Conservation (phyloP, 768 basidiomycete genomes). For the Pilatotrama ljubarskyi region DNA sequence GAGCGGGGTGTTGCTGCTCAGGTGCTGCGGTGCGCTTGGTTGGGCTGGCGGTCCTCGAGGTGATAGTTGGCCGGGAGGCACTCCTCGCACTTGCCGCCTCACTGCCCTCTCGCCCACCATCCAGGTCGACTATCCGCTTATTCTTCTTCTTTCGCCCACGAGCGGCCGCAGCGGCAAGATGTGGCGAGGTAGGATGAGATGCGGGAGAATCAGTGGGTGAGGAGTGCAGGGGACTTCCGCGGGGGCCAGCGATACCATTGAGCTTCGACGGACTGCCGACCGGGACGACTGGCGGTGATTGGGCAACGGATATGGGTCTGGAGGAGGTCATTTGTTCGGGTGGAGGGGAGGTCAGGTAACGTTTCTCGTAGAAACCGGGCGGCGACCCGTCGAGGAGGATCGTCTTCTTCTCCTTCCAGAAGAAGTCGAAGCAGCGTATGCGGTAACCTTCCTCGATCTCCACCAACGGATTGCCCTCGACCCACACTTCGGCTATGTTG, state of each 20-base stretch:
- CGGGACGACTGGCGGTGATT: conserved; percentile 62
- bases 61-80: conserved; percentile 21
- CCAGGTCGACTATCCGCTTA: conserved; percentile 80
- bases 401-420: conserved; percentile 79
- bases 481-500: conserved; percentile 76
- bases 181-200: conserved; percentile 47
- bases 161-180: conserved; percentile 39
- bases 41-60: conserved; percentile 21
- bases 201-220: conserved; percentile 39
- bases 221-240: conserved; percentile 27
- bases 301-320: conserved; percentile 47
- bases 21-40: conserved; percentile 3
- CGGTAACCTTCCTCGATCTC: conserved; percentile 73
- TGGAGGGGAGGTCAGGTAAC: conserved; percentile 50
- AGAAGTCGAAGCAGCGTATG: conserved; percentile 77
- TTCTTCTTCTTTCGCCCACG: conserved; percentile 59
- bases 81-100: conserved; percentile 31
- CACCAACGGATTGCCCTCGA: conserved; percentile 81
- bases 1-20: conserved; percentile 4
- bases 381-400: conserved; percentile 73
- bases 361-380: conserved; percentile 73
- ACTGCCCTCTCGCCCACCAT: conserved; percentile 45
- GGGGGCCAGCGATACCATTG: conserved; percentile 6
- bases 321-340: conserved; percentile 54
- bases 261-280: conserved; percentile 41